Evolutionary conservation across 208 protist species (phyloP), one percentile per base, ranked within the genome.

Genomic region (Leptomonas seymouri): DNA sequence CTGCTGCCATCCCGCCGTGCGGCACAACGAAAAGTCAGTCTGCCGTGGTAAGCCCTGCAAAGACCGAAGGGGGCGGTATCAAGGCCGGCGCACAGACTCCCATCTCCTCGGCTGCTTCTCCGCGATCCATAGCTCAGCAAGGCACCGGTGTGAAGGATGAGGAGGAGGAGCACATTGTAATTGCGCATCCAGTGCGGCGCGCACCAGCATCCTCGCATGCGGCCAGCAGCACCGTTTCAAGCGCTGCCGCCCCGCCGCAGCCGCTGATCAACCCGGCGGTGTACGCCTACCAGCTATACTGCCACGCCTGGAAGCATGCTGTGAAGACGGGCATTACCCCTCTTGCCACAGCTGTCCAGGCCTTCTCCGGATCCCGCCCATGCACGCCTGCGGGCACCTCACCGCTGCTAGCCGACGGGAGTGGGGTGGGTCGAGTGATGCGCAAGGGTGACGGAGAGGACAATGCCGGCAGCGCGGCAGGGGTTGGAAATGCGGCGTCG

Each of bases 211-310:
- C 48, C 5, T 16, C 48, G 12, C 3, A 12, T 31, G 14, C 50
- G 8, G 4, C 14, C 21, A 36, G 15, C 28, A 30, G 9, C 48
- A 30, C 3, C 48, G 8, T 56, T 2, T 28, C 16, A 28, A 28
- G 50, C n/a, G 3, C 14, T 12, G 34, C 45, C 21, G 21, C 58
- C 7, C 21, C 34, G 1, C 56, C 34, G 34, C 16, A n/a, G 25
- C 25, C 18, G 39, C 30, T 31, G 28, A 18, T 54, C 2, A 16
- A 36, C 42, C 45, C 54, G 30, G 46, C 46, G 21, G 46, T 60
- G 18, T 68, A 70, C 53, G 71, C 71, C 48, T 76, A 73, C 30
- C 64, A 82, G 44, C 60, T 74, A 6, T 82, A 82, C 76, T 69
- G 71, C 28, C 44, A 70, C 7, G 71, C 66, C 15, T 82, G 76